Percentiles rank a stretch among this genome's conserved stretches.
These are phyloP conservation scores for Pueraria montana DNA, from an alignment of 306 rosid genomes.

Conservation along the genomic window DNA sequence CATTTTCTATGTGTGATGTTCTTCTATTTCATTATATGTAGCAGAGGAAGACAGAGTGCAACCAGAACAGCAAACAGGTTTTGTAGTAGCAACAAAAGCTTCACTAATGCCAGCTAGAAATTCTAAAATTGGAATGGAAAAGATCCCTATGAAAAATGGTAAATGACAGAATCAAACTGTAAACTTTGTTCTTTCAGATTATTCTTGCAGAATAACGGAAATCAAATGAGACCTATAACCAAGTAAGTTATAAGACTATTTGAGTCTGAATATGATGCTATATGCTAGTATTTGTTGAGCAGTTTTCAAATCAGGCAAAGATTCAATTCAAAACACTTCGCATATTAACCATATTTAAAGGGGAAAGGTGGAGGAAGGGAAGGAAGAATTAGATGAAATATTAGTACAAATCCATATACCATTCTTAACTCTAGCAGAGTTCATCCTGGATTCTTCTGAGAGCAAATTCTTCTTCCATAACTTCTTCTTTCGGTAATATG, in stretches of 20 bases:
- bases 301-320: not conserved
- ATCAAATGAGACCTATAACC: not conserved
- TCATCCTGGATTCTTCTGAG: constrained; percentile 43
- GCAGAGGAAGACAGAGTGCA: constrained; percentile 4
- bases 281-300: not conserved
- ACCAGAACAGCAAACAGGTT: constrained; percentile 11
- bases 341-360: constrained; percentile 19
- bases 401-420: constrained; percentile 52
- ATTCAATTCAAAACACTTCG: constrained; percentile 14
- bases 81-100: not conserved
- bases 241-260: not conserved
- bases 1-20: constrained; percentile 1
- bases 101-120: not conserved
- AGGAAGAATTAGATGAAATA: constrained; percentile 4
- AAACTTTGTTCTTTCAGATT: not conserved
- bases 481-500: constrained; percentile 59
- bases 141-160: not conserved
- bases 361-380: not conserved
- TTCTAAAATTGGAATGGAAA: not conserved
- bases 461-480: constrained; percentile 40
- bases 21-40: not conserved
- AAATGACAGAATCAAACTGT: constrained; percentile 1
- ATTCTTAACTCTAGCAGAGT: constrained; percentile 48
- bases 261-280: constrained; percentile 8
- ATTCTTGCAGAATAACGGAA: not conserved